Conservation (phyloP, 805 yeast genomes). For the Brettanomyces bruxellensis region DNA sequence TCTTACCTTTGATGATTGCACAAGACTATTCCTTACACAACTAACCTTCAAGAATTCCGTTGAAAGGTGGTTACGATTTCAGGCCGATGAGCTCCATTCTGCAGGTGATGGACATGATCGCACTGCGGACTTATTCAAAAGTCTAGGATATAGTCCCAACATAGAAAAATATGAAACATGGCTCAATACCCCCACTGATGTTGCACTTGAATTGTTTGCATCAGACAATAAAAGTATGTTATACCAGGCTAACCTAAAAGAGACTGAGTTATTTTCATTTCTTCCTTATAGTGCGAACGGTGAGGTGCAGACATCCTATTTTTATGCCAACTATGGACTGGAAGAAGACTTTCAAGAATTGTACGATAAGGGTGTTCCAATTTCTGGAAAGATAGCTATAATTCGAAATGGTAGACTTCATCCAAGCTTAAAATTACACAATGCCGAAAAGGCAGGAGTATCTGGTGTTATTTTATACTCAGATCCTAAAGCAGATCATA, state of each 20-base stretch:
- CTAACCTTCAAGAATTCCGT: conserved; percentile 17
- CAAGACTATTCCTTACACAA: conserved; percentile 40
- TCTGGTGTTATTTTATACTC: conserved; percentile 48
- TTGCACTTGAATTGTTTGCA: conserved; percentile 29
- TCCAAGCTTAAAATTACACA: conserved; percentile 48
- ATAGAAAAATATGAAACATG: conserved; percentile 52
- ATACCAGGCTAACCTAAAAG: conserved; percentile 42
- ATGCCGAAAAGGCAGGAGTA: conserved; percentile 58
- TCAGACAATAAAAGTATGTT: conserved; percentile 24
- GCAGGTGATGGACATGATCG: conserved; percentile 18
- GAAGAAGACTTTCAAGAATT: conserved; percentile 42
- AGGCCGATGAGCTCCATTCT: conserved; percentile 13
- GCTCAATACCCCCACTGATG: conserved; percentile 42
- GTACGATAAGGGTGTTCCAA: conserved; percentile 29
- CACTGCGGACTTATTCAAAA: conserved; percentile 9
- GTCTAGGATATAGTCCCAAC: conserved; percentile 3
- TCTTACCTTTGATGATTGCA: conserved; percentile 60
- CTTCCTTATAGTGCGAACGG: conserved; percentile 63
- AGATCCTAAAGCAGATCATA: conserved; percentile 53
- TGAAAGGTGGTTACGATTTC: conserved; percentile 10
- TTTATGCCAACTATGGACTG: conserved; percentile 55
- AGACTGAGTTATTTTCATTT: conserved; percentile 35
- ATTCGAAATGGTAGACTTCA: conserved; percentile 42
- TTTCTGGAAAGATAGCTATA: conserved; percentile 50
- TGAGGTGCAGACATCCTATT: conserved; percentile 42